A percentile compares a stretch with the other conserved stretches of the same genome.
Evolutionary conservation across 176 grass and related monocot genomes (phyloP).

Genomic region (Avena eriantha): DNA sequence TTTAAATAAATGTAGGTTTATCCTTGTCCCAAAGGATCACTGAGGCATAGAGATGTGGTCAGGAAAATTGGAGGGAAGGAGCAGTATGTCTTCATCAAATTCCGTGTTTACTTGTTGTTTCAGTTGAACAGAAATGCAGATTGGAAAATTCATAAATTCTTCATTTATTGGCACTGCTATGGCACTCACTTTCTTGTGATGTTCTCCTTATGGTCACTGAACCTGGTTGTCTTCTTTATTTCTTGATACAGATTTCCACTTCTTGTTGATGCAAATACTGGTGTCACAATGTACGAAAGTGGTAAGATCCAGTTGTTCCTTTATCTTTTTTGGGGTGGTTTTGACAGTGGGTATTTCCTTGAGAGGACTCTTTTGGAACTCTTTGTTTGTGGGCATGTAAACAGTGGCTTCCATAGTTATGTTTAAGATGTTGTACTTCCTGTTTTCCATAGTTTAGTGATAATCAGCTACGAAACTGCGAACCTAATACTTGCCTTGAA

Average conservation of each 20-base stretch:
- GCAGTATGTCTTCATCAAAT: conserved; percentile 65
- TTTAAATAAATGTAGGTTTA: conserved; percentile 70
- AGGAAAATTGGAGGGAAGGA: conserved; percentile 87
- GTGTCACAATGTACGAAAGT: conserved; percentile 95
- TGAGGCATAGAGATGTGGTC: conserved; percentile 76
- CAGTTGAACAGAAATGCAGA: background rate
- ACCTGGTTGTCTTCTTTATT: background rate
- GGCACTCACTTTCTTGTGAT: background rate
- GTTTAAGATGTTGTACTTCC: background rate
- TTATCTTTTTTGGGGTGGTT: background rate
- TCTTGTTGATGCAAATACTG: conserved; percentile 77
- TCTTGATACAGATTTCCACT: conserved; percentile 78
- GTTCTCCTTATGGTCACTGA: background rate
- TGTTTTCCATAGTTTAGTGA: background rate
- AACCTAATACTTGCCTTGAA: conserved; percentile 30
- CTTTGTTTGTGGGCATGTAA: background rate
- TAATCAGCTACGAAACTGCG: background rate
- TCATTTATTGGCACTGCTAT: too few relatives aligned
- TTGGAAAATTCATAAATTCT: conserved; percentile 7
- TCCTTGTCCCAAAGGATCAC: conserved; percentile 95
- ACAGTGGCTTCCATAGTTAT: background rate
- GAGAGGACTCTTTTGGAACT: conserved; percentile 4
- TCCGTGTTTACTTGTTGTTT: conserved; percentile 39
- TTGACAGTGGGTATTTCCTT: conserved; percentile 9
- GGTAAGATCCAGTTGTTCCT: conserved; percentile 55